These are phyloP conservation scores for Daucus carota DNA, from an alignment of 129 eudicot genomes.

Conservation along the genomic window DH1_v3.0 NC_030382.2:34031501-34032000, in stretches of 20 bases:
- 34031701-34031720: conserved; percentile 67
- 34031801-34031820: background rate
- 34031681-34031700: conserved; percentile 47
- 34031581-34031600: background rate
- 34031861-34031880: no score
- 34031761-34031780: conserved; percentile 8
- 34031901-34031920: no score
- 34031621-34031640: background rate
- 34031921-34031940: no score
- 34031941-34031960: no score
- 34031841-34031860: background rate
- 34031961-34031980: no score
- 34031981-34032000: no score
- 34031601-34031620: background rate
- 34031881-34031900: no score
- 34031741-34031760: background rate
- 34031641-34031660: conserved; percentile 82
- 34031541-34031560: conserved; percentile 37
- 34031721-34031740: conserved; percentile 76
- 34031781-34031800: conserved; percentile 60
- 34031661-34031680: conserved; percentile 27
- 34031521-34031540: conserved; percentile 56
- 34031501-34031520: conserved; percentile 57
- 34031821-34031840: background rate
- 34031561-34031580: background rate